phyloP scores from a whole-genome alignment of 441 rosid genomes.

The Croton laevigatus region DNA sequence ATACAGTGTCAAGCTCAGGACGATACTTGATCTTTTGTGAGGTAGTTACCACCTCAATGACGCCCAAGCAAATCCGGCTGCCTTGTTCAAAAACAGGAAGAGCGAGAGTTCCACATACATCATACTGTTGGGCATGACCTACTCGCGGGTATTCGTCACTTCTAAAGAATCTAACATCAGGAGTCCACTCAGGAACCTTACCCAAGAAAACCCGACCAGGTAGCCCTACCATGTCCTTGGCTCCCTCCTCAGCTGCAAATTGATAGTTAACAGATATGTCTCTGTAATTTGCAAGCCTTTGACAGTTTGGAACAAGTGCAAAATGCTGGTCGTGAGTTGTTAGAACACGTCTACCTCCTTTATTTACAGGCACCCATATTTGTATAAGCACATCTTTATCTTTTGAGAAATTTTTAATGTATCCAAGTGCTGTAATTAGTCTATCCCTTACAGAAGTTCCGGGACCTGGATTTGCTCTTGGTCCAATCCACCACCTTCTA shows the following conservation, averaged over 20 bases:
- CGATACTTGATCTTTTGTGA: slow-evolving; percentile 55
- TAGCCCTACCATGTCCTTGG: slow-evolving; percentile 60
- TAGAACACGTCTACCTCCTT: slow-evolving; percentile 61
- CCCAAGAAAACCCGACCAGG: slow-evolving; percentile 87
- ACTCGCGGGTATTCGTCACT: slow-evolving; percentile 84
- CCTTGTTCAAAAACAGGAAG: slow-evolving; percentile 91
- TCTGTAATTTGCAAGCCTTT: slow-evolving; percentile 66
- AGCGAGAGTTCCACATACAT: slow-evolving; percentile 81
- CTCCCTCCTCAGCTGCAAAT: slow-evolving; percentile 69
- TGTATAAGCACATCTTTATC: slow-evolving; percentile 77
- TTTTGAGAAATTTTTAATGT: slow-evolving; percentile 50
- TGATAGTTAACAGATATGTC: slow-evolving; percentile 70
- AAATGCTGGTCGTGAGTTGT: slow-evolving; percentile 71
- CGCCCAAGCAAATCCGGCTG: slow-evolving; percentile 80
- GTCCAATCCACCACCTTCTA: slow-evolving; percentile 80
- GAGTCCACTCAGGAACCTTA: slow-evolving; percentile 93
- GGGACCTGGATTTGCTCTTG: slow-evolving; percentile 39
- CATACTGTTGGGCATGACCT: slow-evolving; percentile 62
- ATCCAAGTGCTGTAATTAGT: slow-evolving; percentile 59
- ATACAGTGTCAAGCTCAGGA: slow-evolving; percentile 75
- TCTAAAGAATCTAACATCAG: slow-evolving; percentile 83
- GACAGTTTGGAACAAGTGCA: slow-evolving; percentile 52
- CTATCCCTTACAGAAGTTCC: slow-evolving; percentile 60
- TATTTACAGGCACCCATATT: slow-evolving; percentile 78
- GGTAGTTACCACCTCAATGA: slow-evolving; percentile 81